phyloP scores from a whole-genome alignment of 2,329 filamentous ascomycete genomes.

The Trichoderma brevicompactum region DNA sequence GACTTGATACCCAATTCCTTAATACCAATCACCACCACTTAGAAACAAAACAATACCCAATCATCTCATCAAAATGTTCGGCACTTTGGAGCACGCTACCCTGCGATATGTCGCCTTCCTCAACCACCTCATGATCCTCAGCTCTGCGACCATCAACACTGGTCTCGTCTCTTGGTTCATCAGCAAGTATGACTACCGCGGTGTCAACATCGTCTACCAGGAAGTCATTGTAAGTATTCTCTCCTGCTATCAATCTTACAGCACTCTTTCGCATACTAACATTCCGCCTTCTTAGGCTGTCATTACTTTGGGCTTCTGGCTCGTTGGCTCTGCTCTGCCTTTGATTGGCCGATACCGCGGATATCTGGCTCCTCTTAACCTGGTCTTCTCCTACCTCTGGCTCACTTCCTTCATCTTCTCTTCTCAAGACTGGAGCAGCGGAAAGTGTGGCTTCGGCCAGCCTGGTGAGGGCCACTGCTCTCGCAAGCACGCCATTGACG shows the following conservation, averaged over 20 bases:
- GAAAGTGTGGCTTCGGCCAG: constrained; percentile 21
- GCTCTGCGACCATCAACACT: constrained; percentile 34
- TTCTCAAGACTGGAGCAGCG: constrained; percentile 34
- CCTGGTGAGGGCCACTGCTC: constrained; percentile 29
- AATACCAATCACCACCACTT: background rate
- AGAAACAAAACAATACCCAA: background rate
- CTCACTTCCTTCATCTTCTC: constrained; percentile 38
- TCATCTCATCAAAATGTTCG: constrained; percentile 24
- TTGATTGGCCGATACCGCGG: constrained; percentile 33
- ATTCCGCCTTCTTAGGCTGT: constrained; percentile 29
- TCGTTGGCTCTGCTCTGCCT: constrained; percentile 32
- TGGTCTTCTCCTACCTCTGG: constrained; percentile 38
- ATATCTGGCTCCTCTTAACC: constrained; percentile 33
- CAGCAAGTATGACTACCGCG: constrained; percentile 27
- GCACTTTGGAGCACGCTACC: constrained; percentile 7
- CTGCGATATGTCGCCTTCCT: constrained; percentile 30
- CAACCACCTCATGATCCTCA: constrained; percentile 35
- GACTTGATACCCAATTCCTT: background rate
- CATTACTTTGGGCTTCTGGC: constrained; percentile 34
- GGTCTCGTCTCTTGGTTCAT: constrained; percentile 36
- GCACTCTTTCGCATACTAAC: background rate
- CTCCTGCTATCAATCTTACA: background rate
- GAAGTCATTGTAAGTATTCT: constrained; percentile 34
- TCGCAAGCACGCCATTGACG: constrained; percentile 34
- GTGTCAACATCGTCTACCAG: constrained; percentile 34